These are phyloP conservation scores for Puccinellia tenuiflora DNA, from an alignment of 176 grass and related monocot genomes.

Conservation along the genomic window DNA sequence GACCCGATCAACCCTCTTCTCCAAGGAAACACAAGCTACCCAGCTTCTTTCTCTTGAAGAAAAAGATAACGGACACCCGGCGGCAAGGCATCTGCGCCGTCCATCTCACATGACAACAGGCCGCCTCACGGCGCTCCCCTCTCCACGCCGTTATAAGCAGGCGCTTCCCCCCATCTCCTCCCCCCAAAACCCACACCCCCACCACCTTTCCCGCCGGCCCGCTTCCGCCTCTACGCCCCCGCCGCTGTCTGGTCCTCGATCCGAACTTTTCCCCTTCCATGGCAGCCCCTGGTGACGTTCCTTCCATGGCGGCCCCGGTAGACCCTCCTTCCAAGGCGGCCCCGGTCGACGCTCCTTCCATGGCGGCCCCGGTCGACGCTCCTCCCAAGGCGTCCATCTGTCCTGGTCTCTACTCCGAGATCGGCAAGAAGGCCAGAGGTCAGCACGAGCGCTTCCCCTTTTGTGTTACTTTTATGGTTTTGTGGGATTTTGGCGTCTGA, in stretches of 20 bases:
- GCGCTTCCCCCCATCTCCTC: neutral
- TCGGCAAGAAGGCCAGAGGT: slow-evolving; percentile 59
- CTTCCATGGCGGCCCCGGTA: neutral
- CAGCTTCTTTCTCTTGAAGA: slow-evolving; percentile 5
- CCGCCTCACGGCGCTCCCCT: neutral
- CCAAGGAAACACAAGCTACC: neutral
- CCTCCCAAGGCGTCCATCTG: slow-evolving; percentile 35
- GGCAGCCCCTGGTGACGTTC: slow-evolving; percentile 10
- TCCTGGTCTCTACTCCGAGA: slow-evolving; percentile 55
- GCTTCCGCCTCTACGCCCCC: too few species aligned
- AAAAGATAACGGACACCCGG: neutral
- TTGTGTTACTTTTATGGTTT: neutral
- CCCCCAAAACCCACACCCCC: neutral
- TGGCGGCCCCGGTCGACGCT: neutral
- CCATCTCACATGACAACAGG: neutral
- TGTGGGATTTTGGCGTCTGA: neutral
- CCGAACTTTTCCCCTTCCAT: slow-evolving; percentile 17
- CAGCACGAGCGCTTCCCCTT: neutral
- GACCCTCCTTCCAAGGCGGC: neutral
- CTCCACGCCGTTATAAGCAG: neutral
- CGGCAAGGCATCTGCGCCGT: neutral
- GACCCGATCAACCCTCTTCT: slow-evolving; percentile 8
- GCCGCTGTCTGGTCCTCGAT: neutral
- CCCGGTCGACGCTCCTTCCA: neutral
- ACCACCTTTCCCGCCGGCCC: neutral